Conservation (phyloP, 2,329 filamentous ascomycete species). For the Hypocrella siamensis region DNA sequence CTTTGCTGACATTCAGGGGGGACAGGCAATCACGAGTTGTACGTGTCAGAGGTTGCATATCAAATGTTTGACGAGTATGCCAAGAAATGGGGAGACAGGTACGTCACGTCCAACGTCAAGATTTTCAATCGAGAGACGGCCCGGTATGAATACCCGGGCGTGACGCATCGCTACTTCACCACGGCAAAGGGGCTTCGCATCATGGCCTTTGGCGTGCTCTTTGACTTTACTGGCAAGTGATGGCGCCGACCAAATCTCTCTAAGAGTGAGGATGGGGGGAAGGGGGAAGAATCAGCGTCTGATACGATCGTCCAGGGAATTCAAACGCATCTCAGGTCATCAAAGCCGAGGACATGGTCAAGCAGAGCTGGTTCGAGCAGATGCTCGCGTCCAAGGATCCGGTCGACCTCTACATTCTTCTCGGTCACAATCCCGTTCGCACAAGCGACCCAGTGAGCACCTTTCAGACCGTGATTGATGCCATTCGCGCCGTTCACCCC, state of each 20-base stretch:
- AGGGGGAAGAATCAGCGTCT: no score
- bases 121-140: constrained; percentile 21
- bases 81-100: constrained; percentile 33
- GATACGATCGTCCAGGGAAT: constrained; percentile 39
- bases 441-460: constrained; percentile 25
- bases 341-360: constrained; percentile 31
- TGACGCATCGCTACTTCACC: constrained; percentile 27
- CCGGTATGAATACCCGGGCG: constrained; percentile 24
- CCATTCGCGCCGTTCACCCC: constrained; percentile 40
- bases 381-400: constrained; percentile 35
- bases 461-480: constrained; percentile 30
- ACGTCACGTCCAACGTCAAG: constrained; percentile 29
- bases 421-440: constrained; percentile 47
- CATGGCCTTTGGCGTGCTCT: constrained; percentile 28
- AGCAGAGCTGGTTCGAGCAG: constrained; percentile 43
- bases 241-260: no score
- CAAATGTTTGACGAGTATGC: constrained; percentile 44
- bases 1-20: not conserved
- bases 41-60: constrained; percentile 44
- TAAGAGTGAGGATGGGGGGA: no score
- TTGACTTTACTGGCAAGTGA: constrained; percentile 30
- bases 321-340: constrained; percentile 46
- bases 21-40: constrained; percentile 47
- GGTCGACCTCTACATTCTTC: constrained; percentile 47
- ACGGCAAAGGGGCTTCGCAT: constrained; percentile 24